phyloP scores from a whole-genome alignment of 2,329 filamentous ascomycete species.

The Phaeosphaeriaceae sp. region DNA sequence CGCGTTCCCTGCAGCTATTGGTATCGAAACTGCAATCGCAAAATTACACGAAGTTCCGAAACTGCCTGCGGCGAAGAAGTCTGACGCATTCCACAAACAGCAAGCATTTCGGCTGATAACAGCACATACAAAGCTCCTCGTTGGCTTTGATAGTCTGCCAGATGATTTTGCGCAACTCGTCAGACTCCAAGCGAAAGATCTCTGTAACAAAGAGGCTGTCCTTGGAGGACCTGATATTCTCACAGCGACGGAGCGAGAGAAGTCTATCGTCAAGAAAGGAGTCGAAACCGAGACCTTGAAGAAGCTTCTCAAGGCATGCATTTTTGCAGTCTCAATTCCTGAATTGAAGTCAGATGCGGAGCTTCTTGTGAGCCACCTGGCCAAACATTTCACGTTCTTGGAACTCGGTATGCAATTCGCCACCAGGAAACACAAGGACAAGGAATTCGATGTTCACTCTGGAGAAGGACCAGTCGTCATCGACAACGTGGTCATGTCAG shows the following conservation, averaged over 20 bases:
- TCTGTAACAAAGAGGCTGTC: conserved; percentile 75
- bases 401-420: conserved; percentile 88
- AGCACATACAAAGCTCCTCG: conserved; percentile 86
- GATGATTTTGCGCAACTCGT: conserved; percentile 88
- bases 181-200: conserved; percentile 86
- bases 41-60: conserved; percentile 85
- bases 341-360: conserved; percentile 80
- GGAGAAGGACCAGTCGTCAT: conserved; percentile 89
- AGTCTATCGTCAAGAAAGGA: conserved; percentile 85
- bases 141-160: conserved; percentile 85
- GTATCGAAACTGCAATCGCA: conserved; percentile 85
- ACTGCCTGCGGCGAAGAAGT: conserved; percentile 64
- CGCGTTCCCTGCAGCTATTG: conserved; percentile 84
- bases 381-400: conserved; percentile 87
- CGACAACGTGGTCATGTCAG: conserved; percentile 84
- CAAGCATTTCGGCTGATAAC: conserved; percentile 89
- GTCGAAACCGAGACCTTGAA: conserved; percentile 83
- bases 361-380: conserved; percentile 78
- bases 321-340: conserved; percentile 82
- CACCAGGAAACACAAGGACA: conserved; percentile 76
- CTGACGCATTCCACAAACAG: conserved; percentile 88
- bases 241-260: conserved; percentile 77
- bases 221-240: conserved; percentile 71
- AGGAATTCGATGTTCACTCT: conserved; percentile 81
- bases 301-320: conserved; percentile 85